phyloP scores from a whole-genome alignment of 2,329 filamentous ascomycete genomes.

The Trichophyton mentagrophytes region DNA sequence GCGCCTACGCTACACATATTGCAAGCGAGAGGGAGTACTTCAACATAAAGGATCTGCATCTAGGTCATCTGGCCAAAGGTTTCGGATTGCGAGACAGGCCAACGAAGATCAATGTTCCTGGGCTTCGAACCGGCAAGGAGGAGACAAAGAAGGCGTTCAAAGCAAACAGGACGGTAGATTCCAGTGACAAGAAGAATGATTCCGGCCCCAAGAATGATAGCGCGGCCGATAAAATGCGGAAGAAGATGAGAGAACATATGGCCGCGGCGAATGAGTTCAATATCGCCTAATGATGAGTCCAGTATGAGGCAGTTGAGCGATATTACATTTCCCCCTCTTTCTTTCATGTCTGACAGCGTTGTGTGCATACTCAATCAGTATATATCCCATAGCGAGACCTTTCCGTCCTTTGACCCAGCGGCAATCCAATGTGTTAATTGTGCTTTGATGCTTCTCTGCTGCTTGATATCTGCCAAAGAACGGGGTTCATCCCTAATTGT shows the following conservation, averaged over 20 bases:
- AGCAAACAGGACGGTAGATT: slow-evolving; percentile 26
- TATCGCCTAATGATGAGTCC: slow-evolving; percentile 32
- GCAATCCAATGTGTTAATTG: slow-evolving; percentile 75
- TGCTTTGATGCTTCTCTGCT: slow-evolving; percentile 51
- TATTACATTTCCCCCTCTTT: background rate
- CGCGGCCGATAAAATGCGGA: slow-evolving; percentile 42
- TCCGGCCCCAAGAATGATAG: slow-evolving; percentile 25
- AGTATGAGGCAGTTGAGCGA: background rate
- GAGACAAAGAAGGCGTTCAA: slow-evolving; percentile 38
- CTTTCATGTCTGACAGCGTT: slow-evolving; percentile 4
- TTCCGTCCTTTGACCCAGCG: slow-evolving; percentile 85
- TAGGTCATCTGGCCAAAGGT: slow-evolving; percentile 87
- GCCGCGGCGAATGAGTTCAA: slow-evolving; percentile 46
- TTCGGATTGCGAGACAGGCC: slow-evolving; percentile 84
- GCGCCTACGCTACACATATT: slow-evolving; percentile 89
- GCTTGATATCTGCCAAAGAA: slow-evolving; percentile 43
- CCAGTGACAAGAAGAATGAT: slow-evolving; percentile 20
- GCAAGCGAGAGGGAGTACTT: slow-evolving; percentile 75
- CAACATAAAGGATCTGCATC: slow-evolving; percentile 78
- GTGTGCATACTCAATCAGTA: slow-evolving; percentile 44
- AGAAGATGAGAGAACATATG: slow-evolving; percentile 41
- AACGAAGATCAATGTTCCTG: slow-evolving; percentile 54
- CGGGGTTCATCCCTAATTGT: slow-evolving; percentile 4
- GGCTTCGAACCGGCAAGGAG: slow-evolving; percentile 37
- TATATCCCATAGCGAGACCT: slow-evolving; percentile 89